Conservation (phyloP, 139 green algal genomes). For the Tetradesmus lagerheimii region DNA sequence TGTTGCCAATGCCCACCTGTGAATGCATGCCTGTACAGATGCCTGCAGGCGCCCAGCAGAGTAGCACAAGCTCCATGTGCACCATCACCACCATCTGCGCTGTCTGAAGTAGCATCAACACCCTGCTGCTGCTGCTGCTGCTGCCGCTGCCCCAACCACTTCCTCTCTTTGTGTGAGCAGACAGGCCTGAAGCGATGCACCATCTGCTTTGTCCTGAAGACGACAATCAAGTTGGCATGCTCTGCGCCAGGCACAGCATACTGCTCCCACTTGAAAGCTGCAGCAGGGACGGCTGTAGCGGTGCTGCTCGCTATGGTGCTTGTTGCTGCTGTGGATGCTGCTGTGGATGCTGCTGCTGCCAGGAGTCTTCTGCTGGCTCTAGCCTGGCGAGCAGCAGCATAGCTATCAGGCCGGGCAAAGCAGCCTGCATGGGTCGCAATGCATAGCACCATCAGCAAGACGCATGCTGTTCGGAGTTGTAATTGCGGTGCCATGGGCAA, state of each 20-base stretch:
- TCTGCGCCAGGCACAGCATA: not conserved
- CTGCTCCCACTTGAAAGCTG: not conserved
- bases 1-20: too few species aligned
- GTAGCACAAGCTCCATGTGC: not conserved
- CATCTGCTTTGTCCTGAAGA: slow-evolving; percentile 3
- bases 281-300: not conserved
- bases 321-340: not conserved
- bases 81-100: not conserved
- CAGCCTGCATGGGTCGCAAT: not conserved
- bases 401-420: not conserved
- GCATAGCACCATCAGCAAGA: not conserved
- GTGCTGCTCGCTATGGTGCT: not conserved
- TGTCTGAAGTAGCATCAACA: not conserved
- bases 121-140: not conserved
- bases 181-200: not conserved
- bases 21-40: not conserved
- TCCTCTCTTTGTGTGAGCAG: not conserved
- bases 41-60: not conserved
- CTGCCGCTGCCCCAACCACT: not conserved
- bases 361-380: not conserved
- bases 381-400: not conserved
- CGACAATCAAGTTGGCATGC: not conserved
- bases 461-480: too few species aligned
- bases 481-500: not conserved
- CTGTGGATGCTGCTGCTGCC: not conserved